A percentile compares a stretch with the other conserved stretches of the same genome.
phyloP scores from a whole-genome alignment of 768 basidiomycete species.

The Naganishia onofrii region DNA sequence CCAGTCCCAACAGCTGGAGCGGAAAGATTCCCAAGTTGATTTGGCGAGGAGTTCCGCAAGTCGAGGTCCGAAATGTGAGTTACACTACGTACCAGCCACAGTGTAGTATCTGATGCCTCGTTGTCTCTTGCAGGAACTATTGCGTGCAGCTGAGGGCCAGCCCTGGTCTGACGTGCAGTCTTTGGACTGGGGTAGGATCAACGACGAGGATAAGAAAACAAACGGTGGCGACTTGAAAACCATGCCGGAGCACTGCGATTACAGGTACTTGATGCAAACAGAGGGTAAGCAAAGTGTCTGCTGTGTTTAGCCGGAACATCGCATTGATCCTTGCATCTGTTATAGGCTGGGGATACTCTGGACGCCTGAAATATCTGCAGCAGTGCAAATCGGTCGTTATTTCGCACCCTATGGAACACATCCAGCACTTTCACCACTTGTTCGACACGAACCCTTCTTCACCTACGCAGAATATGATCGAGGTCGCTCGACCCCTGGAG shows the following conservation, averaged over 20 bases:
- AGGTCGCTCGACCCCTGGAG: conserved; percentile 36
- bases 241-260: conserved; percentile 44
- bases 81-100: not conserved
- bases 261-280: conserved; percentile 43
- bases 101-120: not conserved
- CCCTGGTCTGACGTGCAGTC: conserved; percentile 43
- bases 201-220: conserved; percentile 34
- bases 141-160: conserved; percentile 34
- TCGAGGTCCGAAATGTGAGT: conserved; percentile 39
- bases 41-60: conserved; percentile 41
- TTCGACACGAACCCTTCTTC: conserved; percentile 32
- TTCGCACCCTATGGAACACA: conserved; percentile 36
- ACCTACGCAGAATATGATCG: conserved; percentile 39
- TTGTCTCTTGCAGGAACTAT: conserved; percentile 33
- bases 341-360: conserved; percentile 43
- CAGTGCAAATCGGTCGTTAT: conserved; percentile 40
- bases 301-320: not conserved
- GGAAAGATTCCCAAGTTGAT: conserved; percentile 36
- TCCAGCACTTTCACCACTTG: conserved; percentile 43
- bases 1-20: conserved; percentile 30
- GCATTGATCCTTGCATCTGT: not conserved
- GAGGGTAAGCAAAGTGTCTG: conserved; percentile 33
- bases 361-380: conserved; percentile 46
- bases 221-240: conserved; percentile 38
- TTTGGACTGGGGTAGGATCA: conserved; percentile 40